Base-by-base conservation (phyloP, 768 basidiomycete genomes). In the Suillus occidentalis region DNA sequence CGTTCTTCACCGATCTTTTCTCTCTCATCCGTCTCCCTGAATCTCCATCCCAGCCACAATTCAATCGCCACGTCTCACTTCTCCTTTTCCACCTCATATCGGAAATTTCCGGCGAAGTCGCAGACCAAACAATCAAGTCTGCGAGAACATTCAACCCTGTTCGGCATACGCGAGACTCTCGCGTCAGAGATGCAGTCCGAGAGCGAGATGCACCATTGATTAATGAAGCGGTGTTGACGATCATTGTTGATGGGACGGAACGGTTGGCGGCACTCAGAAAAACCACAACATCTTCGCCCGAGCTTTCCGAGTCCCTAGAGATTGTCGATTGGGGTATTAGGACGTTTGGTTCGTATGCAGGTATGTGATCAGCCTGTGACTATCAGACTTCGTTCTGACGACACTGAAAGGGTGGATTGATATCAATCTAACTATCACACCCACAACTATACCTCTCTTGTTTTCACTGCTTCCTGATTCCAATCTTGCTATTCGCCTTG, bases 91-190 rank as follows among this genome's bases (percentile, higher is more conserved):
- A 92, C 72, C 83, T 98, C 69, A 83, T 99, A 52, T 87, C 92
- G 65, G 97, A 99, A 76, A 96, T 99, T 62, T 96, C 95, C 0
- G 92, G 92, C 14, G 97, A 99, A 77, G 92, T 99, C n/a, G 94
- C 94, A 59, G 97, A 99, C 79, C 91, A 94, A 71, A 87, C 94
- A 67, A 87, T 99, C 71, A 95, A 97, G 78, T 85, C 92, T 59
- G 96, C 95, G 16, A 83, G 96, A 60, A 75, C 86, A 50, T 95
- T 85, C 73, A 88, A 82, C 62, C 79, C 83, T 9, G 85, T 82
- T 58, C 85, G 97, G 57, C 89, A 94, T 72, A 81, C 84, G 53
- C 87, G 95, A 63, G 97, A 99, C 79, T 88, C 81, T 22, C 86
- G 88, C 57, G 89, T 99, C 57, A 82, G 97, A 55, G 96, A 99